Base-by-base conservation (phyloP, 371 early-diverging fungal genomes). In the Mucor irregularis region DNA sequence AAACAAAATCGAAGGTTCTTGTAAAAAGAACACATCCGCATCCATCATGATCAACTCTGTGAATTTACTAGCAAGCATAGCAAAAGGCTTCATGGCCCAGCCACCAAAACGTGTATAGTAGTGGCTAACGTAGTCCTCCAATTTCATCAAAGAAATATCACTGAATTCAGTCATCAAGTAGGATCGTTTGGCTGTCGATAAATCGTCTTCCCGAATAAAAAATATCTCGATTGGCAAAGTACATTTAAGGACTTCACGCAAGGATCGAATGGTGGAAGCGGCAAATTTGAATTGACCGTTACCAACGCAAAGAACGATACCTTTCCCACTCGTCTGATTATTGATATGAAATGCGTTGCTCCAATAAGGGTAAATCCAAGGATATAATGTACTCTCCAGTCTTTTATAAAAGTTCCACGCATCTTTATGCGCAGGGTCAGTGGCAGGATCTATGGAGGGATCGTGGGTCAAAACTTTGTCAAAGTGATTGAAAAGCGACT, bases 211-310 rank as follows among this genome's bases (percentile, higher is more conserved):
- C 13, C 84, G 85, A 34, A 74, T 76, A 53, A 83, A 78, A 43
- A 82, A 84, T 5, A 90, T 66, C 56, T 90, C 84, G 22, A 90
- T 83, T 2, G 88, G 90, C 3, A 90, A 57, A 10, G 64, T 67
- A 39, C 71, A 79, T 49, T 78, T 64, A 7, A 82, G 56, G 3
- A 82, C 64, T 10, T 63, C 53, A 5, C 89, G 75, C 14, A 70
- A 43, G 13, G 60, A 45, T 9, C 60, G 62, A 4, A 70, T 56
- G 10, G 63, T 55, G 1, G 70, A 46, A 0, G 57, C 70, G 8
- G 70, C 66, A 31, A 52, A 58, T 25, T 63, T 42, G 37, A 70
- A 70, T 31, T 66, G 70, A n/a, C 39, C 26, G 19, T 70, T 60
- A 5, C 70, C 66, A 5, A 66, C 60, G n/a, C 66, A 66, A 17